Conservation (phyloP, 2,329 filamentous ascomycete genomes). For the Fusarium sp. region DNA sequence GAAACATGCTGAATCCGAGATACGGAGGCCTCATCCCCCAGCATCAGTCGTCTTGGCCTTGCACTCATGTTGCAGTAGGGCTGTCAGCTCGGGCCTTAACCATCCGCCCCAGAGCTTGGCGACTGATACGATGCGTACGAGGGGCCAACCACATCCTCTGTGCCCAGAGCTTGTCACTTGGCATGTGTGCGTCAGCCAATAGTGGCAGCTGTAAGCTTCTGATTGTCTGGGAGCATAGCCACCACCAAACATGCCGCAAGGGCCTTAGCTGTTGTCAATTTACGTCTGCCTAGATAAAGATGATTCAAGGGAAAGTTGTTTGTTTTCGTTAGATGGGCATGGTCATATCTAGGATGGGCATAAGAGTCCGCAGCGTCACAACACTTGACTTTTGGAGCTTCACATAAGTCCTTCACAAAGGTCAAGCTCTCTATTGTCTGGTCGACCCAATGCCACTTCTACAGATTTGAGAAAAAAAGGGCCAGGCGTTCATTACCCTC, state of each 20-base stretch:
- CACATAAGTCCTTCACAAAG: background rate
- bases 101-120: background rate
- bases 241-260: background rate
- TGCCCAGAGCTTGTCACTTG: background rate
- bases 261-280: background rate
- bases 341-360: background rate
- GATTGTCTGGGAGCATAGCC: background rate
- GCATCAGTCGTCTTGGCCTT: background rate
- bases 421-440: background rate
- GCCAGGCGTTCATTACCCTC: no score
- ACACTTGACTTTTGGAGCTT: background rate
- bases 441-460: background rate
- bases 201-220: background rate
- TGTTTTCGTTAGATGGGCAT: background rate
- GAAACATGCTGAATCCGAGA: background rate
- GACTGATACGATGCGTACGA: background rate
- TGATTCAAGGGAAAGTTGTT: background rate
- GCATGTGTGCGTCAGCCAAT: background rate
- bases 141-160: background rate
- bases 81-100: background rate
- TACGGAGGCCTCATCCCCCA: background rate
- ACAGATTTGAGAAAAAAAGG: background rate
- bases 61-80: background rate
- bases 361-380: no score
- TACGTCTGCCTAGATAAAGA: background rate